A percentile compares a stretch with the other conserved stretches of the same genome.
These are phyloP conservation scores for Hemileccinum impolitum DNA, from an alignment of 768 basidiomycete species.

Conservation along the genomic window DNA sequence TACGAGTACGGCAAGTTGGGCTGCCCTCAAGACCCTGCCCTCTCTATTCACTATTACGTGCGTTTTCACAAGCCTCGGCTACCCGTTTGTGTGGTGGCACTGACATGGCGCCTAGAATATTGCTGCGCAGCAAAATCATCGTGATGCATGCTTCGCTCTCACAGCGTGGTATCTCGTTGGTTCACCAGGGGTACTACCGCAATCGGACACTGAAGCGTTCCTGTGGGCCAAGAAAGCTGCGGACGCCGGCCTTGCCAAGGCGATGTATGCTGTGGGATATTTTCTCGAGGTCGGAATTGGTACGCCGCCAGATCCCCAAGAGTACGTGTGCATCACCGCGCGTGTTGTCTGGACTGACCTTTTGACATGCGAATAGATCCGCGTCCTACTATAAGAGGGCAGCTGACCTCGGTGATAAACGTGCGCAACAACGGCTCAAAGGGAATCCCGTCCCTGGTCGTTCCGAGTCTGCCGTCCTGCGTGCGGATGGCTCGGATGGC, in stretches of 20 bases:
- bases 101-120: conserved; percentile 67
- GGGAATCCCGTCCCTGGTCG: conserved; percentile 57
- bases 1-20: conserved; percentile 99
- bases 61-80: conserved; percentile 32
- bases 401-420: conserved; percentile 90
- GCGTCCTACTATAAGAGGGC: conserved; percentile 84
- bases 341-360: conserved; percentile 2
- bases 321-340: conserved; percentile 45
- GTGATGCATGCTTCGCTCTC: conserved; percentile 95
- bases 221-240: conserved; percentile 97
- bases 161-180: conserved; percentile 99
- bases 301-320: conserved; percentile 58
- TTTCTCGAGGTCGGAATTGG: conserved; percentile 96
- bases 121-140: conserved; percentile 94
- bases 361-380: conserved; percentile 45
- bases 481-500: conserved; percentile 46
- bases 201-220: conserved; percentile 97
- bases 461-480: conserved; percentile 57
- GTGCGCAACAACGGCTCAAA: conserved; percentile 81
- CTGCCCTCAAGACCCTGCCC: conserved; percentile 93
- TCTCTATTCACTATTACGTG: conserved; percentile 99
- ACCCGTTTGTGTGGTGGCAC: conserved; percentile 4
- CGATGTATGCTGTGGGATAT: conserved; percentile 97
- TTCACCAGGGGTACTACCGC: conserved; percentile 94
- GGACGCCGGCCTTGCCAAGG: conserved; percentile 87